Conservation (phyloP, 225 moss, liverwort and hornwort genomes). For the Antitrichia curtipendula region DNA sequence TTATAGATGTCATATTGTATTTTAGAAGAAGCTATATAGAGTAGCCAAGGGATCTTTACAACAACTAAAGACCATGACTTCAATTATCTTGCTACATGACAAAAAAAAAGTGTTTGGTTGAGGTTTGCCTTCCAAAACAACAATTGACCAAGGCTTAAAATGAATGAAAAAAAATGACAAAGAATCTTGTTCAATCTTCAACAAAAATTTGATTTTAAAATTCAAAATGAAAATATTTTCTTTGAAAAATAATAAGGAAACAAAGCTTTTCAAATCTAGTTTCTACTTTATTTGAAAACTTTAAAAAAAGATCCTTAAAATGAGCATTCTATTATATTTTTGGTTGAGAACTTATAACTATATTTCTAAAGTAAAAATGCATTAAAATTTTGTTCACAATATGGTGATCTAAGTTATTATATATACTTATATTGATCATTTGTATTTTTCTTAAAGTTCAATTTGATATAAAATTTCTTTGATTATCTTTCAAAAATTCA, state of each 20-base stretch:
- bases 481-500: neutral
- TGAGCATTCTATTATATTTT: too few relatives aligned
- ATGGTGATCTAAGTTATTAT: neutral
- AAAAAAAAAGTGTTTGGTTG: fast-evolving
- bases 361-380: neutral
- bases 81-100: neutral
- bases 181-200: neutral
- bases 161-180: neutral
- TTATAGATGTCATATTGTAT: neutral
- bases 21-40: neutral
- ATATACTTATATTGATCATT: neutral
- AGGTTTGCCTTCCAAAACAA: neutral
- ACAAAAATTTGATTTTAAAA: neutral
- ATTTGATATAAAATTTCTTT: neutral
- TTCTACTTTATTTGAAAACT: neutral
- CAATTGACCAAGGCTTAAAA: neutral
- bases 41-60: neutral
- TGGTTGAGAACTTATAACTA: too few relatives aligned
- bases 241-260: neutral
- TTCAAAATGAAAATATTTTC: neutral
- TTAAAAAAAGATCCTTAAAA: neutral
- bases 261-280: neutral
- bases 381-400: neutral
- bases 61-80: neutral
- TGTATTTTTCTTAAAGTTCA: neutral